Base-by-base conservation (phyloP, 208 protist genomes). In the Acanthamoeba castellanii region DNA sequence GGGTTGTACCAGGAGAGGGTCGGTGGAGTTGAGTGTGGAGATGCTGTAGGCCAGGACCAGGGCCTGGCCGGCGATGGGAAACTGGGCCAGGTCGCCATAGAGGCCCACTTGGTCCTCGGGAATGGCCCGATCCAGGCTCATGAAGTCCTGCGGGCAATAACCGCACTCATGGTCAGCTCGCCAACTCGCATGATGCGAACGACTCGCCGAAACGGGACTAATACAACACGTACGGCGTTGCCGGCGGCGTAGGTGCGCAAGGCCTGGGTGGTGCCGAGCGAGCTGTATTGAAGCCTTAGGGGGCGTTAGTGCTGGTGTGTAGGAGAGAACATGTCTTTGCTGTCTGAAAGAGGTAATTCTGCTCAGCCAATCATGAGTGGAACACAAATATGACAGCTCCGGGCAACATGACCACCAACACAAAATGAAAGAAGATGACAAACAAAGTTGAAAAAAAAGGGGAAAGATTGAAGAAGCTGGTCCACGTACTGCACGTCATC, bases 11-110 rank as follows among this genome's bases (percentile, higher is more conserved):
- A 74, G 66, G 13, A 5, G 9, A 0, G 66, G 32, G 7, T 81
- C 70, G 70, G 25, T 50, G 34, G 70, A 3, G 37, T 25, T 42
- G 37, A 81, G 70, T 9, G 30, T 27, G 16, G 32, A 47, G 34
- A 81, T 50, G 70, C 45, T 81, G 20, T 81, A 81, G 30, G 34
- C 70, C 25, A 81, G 37, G 32, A 81, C 70, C 34, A 81, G 13
- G 30, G 34, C 70, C 70, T 81, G 70, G 20, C 70, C 70, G 3
- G 70, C 70, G 70, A 81, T 34, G 37, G 70, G 70, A n/a, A 81
- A 81, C 37, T 81, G 70, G 70, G 37, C 37, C 25, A 50, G 14
- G 30, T 81, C 70, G 37, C 61, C 61, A 18, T 68, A 68, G 3
- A 30, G 25, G 61, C 25, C 61, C 61, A 68, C 61, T 22, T 68